phyloP scores from a whole-genome alignment of 2,329 filamentous ascomycete species.

The Blastomyces gilchristii region DNA sequence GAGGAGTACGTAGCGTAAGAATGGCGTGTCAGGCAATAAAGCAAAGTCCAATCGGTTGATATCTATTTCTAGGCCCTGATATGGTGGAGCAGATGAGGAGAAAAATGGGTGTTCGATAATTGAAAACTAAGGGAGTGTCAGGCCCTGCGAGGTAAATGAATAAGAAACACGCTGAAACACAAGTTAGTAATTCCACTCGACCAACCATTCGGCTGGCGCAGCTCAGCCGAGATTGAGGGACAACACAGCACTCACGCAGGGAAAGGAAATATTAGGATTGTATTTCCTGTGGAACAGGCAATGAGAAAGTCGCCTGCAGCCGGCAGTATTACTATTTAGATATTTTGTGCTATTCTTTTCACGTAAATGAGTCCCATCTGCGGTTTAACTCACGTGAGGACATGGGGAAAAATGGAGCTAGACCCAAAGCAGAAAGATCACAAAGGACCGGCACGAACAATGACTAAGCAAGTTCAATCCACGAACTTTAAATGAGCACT shows the following conservation, averaged over 20 bases:
- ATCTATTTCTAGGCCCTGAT: neutral
- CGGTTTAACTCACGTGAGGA: neutral
- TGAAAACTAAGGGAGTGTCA: neutral
- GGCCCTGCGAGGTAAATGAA: neutral
- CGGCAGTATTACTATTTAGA: neutral
- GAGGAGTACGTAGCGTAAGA: neutral
- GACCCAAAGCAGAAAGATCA: neutral
- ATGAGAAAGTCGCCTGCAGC: neutral
- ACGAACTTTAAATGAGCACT: too few species aligned
- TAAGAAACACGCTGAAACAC: constrained; percentile 2
- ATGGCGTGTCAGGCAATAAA: neutral
- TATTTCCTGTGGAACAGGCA: neutral
- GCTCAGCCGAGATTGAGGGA: neutral
- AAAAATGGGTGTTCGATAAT: neutral
- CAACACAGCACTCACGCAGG: neutral
- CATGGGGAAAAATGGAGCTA: neutral
- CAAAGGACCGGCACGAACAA: too few species aligned
- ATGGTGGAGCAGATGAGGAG: neutral
- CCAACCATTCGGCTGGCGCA: neutral
- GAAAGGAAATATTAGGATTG: neutral
- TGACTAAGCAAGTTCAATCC: too few species aligned
- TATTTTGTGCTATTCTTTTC: neutral
- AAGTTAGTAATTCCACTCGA: neutral
- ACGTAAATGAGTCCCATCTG: neutral
- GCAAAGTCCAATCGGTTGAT: neutral